Conservation (phyloP, 2,329 filamentous ascomycete species). For the Chrysoporthe austroafricana region DNA sequence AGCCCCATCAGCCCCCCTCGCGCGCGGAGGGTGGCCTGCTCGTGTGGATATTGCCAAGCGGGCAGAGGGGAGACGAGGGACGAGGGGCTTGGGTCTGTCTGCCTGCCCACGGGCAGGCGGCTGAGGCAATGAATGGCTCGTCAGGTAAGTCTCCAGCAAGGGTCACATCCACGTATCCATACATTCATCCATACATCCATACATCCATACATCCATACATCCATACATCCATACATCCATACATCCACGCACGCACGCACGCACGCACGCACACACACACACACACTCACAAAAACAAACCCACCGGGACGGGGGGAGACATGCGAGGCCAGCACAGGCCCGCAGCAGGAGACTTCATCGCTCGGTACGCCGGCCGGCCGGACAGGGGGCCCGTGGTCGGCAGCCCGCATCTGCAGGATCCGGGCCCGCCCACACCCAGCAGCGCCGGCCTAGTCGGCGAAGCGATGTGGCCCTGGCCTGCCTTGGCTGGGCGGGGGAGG, state of each 20-base stretch:
- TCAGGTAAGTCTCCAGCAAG: too few species aligned
- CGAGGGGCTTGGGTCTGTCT: too few species aligned
- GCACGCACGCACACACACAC: too few species aligned
- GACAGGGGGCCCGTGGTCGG: neutral
- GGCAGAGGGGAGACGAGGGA: neutral
- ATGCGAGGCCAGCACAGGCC: neutral
- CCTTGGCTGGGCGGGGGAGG: neutral
- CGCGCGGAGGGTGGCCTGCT: neutral
- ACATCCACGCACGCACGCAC: too few species aligned
- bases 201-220: too few species aligned
- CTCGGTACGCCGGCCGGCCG: neutral
- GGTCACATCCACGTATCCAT: too few species aligned
- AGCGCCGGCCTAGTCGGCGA: neutral
- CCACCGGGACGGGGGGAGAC: neutral
- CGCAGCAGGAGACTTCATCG: neutral
- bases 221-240: too few species aligned
- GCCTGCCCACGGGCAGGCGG: too few species aligned
- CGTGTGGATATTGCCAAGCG: neutral
- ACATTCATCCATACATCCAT: too few species aligned
- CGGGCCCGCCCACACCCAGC: constrained; percentile 1
- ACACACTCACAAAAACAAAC: neutral
- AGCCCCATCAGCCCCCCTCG: too few species aligned
- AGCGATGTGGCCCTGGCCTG: neutral
- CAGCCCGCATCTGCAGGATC: constrained; percentile 11
- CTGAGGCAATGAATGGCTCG: too few species aligned